Evolutionary conservation across 1,284 basidiomycete species (phyloP).

Genomic region (Austroboletus novae-zelandiae): DNA sequence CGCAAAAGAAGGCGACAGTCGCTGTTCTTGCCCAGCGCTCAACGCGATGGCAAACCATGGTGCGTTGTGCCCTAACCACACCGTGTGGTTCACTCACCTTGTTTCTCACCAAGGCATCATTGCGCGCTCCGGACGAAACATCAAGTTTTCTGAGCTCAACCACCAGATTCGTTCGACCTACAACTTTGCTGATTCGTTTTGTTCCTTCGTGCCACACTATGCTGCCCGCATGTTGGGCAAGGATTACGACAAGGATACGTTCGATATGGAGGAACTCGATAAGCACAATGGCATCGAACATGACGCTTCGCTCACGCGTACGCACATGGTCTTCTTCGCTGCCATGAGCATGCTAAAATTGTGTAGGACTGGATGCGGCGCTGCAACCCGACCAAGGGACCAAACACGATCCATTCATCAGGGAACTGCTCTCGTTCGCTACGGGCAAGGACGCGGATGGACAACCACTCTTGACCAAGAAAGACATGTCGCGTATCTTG

Average conservation of each 20-base stretch:
- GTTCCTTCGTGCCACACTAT: conserved; percentile 58
- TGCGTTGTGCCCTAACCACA: conserved; percentile 30
- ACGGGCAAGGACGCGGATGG: conserved; percentile 54
- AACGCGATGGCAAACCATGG: conserved; percentile 78
- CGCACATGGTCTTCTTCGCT: conserved; percentile 22
- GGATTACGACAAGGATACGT: conserved; percentile 53
- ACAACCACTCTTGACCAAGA: conserved; percentile 44
- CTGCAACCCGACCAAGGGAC: conserved; percentile 50
- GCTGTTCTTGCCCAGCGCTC: conserved; percentile 66
- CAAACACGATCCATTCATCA: conserved; percentile 48
- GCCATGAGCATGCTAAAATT: not conserved
- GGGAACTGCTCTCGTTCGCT: conserved; percentile 57
- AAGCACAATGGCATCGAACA: conserved; percentile 79
- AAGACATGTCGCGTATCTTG: conserved; percentile 56
- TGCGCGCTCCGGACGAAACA: conserved; percentile 61
- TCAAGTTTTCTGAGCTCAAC: conserved; percentile 60
- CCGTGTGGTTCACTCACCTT: no score
- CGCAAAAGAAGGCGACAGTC: conserved; percentile 59
- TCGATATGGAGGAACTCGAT: conserved; percentile 63
- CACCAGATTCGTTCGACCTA: conserved; percentile 49
- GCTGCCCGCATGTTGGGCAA: conserved; percentile 56
- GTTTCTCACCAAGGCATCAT: conserved; percentile 52
- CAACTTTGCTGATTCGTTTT: conserved; percentile 70
- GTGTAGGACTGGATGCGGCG: conserved; percentile 57
- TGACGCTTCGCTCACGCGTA: conserved; percentile 69